These are phyloP conservation scores for Hapsidospora chrysogenum DNA, from an alignment of 495 filamentous ascomycete species.

Conservation along the genomic window DNA sequence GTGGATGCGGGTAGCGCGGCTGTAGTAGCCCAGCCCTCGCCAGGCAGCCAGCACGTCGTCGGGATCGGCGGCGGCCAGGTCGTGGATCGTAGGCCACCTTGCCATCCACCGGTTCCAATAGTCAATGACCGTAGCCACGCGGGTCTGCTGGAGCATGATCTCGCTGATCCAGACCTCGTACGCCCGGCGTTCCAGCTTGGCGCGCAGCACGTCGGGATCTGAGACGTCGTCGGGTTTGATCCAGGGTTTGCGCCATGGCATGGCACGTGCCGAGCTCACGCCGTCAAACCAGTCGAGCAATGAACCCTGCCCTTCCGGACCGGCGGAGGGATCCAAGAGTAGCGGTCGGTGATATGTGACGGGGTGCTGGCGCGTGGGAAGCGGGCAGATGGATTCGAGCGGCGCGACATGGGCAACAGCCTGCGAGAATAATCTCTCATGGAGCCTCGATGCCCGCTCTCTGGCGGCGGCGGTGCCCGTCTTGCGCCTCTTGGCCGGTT, in stretches of 20 bases:
- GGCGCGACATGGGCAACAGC: background rate
- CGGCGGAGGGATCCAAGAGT: slow-evolving; percentile 14
- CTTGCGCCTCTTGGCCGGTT: background rate
- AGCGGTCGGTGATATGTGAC: slow-evolving; percentile 21
- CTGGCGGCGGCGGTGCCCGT: background rate
- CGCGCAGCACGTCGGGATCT: slow-evolving; percentile 5
- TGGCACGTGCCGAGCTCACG: slow-evolving; percentile 15
- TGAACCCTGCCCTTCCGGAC: slow-evolving; percentile 7
- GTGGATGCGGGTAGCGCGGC: slow-evolving; percentile 22
- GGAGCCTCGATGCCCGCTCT: background rate
- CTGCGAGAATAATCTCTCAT: background rate
- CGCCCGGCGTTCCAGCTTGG: slow-evolving; percentile 18
- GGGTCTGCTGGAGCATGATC: slow-evolving; percentile 34
- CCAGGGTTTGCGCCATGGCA: slow-evolving; percentile 33
- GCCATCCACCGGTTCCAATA: slow-evolving; percentile 30
- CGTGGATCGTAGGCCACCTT: slow-evolving; percentile 20
- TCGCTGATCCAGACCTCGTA: slow-evolving; percentile 36
- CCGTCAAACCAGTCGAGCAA: slow-evolving; percentile 24
- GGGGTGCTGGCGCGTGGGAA: slow-evolving; percentile 8
- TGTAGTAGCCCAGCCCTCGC: slow-evolving; percentile 29
- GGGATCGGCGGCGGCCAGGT: slow-evolving; percentile 15
- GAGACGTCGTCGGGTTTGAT: slow-evolving; percentile 8
- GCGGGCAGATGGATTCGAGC: background rate
- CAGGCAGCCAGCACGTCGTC: slow-evolving; percentile 22
- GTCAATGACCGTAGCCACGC: slow-evolving; percentile 22